Conservation (phyloP, 805 yeast species). For the Yarrowia sp. region DNA sequence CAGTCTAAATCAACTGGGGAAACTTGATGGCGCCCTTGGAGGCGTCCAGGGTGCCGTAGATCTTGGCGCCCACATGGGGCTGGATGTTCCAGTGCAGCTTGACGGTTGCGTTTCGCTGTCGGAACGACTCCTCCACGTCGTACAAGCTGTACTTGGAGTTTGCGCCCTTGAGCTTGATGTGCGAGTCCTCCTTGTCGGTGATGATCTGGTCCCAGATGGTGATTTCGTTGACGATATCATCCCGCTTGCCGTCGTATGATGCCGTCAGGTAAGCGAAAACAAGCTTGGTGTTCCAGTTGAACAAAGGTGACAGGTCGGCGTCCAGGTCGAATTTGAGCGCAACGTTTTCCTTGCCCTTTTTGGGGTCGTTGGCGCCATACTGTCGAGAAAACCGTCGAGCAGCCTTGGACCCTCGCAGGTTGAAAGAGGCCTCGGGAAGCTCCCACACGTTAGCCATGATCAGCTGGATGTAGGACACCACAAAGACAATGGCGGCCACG, state of each 20-base stretch:
- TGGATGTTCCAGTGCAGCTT: constrained; percentile 87
- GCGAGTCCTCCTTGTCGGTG: constrained; percentile 55
- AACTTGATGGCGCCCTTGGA: constrained; percentile 16
- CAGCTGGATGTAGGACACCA: constrained; percentile 35
- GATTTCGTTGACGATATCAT: constrained; percentile 52
- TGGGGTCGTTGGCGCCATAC: constrained; percentile 63
- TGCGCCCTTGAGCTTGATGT: constrained; percentile 49
- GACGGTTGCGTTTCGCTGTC: constrained; percentile 59
- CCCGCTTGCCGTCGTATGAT: constrained; percentile 58
- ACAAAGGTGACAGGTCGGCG: constrained; percentile 70
- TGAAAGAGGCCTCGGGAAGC: constrained; percentile 27
- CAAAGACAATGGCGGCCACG: constrained; percentile 36
- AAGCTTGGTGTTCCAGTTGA: constrained; percentile 97
- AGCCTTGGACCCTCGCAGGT: not conserved
- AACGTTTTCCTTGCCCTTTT: constrained; percentile 71
- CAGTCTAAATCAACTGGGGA: constrained; percentile 5
- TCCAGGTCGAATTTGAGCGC: constrained; percentile 69
- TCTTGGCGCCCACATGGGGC: constrained; percentile 81
- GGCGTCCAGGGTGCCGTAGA: constrained; percentile 49
- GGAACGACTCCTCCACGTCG: constrained; percentile 65
- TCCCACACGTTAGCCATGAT: constrained; percentile 34
- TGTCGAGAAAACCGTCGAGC: constrained; percentile 51
- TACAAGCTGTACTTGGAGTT: constrained; percentile 81
- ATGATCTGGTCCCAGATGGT: constrained; percentile 92
- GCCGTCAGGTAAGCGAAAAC: constrained; percentile 89